Evolutionary conservation across 306 rosid species (phyloP), one percentile per base, ranked within the genome.

Genomic region (Prunus mira): DNA sequence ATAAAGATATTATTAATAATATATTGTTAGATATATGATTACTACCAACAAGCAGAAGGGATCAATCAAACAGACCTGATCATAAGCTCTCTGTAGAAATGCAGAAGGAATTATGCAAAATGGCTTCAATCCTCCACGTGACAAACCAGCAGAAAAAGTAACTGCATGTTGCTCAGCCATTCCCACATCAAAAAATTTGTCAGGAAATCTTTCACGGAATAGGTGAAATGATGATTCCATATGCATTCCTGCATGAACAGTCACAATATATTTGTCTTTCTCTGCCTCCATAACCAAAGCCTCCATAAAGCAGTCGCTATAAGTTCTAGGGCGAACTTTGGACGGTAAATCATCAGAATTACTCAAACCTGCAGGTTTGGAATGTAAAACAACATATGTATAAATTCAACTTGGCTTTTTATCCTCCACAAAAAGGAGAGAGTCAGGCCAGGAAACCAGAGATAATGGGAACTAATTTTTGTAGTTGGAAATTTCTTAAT

Each of bases 131-230:
- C 98, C 97, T 71, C 97, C 97, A 76, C 98, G 86, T 25, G 97
- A 68, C 86, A 94, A 80, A 76, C 98, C 98, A 73, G 97, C 92
- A 49, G 98, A 88, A 88, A 92, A 94, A 14, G 98, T 89, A 67
- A 94, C 98, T 60, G 98, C 98, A 56, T 94, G 98, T 81, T 94
- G 98, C 87, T 94, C 98, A 6, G 97, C 97, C 91, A 92, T 86
- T 66, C 98, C 97, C 84, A 94, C 87, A 64, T 94, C 87, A 76
- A 94, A 94, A 83, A 87, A 88, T 52, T 82, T 94, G 51, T 92
- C 96, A 0, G 96, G 97, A 80, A 94, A 86, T 69, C 84, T 87
- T 58, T 88, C 89, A 45, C 49, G 95, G 76, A 92, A 92, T 75
- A 89, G 77, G 67, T 88, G 84, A 67, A 92, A 80, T 22, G 98